Percentiles rank a stretch among this genome's conserved stretches.
phyloP scores from a whole-genome alignment of 495 filamentous ascomycete genomes.

The Apiosordaria backusii region DNA sequence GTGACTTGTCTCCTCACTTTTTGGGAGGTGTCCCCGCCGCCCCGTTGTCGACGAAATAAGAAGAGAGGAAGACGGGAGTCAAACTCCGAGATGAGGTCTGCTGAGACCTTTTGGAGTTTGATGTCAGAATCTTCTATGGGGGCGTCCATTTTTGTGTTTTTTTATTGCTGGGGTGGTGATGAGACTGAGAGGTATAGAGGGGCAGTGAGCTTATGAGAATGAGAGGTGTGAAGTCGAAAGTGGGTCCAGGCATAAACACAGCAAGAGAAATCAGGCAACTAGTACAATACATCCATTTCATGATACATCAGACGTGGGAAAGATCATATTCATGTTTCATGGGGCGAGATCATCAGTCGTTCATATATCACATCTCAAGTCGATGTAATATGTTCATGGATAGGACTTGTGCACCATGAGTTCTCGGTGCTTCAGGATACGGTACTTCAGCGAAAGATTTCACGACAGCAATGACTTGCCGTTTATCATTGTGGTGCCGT shows the following conservation, averaged over 20 bases:
- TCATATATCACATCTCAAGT: no score
- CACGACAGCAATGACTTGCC: no score
- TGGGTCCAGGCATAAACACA: not conserved
- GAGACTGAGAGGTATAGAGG: not conserved
- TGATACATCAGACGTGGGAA: not conserved
- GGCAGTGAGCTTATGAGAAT: not conserved
- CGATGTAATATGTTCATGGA: no score
- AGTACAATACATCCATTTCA: not conserved
- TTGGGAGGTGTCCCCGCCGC: constrained; percentile 14
- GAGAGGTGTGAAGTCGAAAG: not conserved
- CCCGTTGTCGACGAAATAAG: constrained; percentile 28
- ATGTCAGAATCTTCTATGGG: constrained; percentile 60
- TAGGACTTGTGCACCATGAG: no score
- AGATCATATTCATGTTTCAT: no score
- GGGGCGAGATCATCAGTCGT: no score
- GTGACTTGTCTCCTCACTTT: not conserved
- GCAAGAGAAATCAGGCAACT: not conserved
- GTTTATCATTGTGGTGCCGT: no score
- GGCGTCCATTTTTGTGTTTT: constrained; percentile 41
- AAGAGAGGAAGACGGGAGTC: constrained; percentile 52
- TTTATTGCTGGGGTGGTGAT: constrained; percentile 10
- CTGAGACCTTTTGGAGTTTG: constrained; percentile 67
- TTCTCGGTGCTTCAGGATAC: not conserved
- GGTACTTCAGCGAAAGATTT: not conserved
- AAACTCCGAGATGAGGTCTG: constrained; percentile 65